Percentiles rank a stretch among this genome's conserved stretches.
These are phyloP conservation scores for Colletotrichum godetiae DNA, from an alignment of 2,329 filamentous ascomycete species.

Conservation along the genomic window DNA sequence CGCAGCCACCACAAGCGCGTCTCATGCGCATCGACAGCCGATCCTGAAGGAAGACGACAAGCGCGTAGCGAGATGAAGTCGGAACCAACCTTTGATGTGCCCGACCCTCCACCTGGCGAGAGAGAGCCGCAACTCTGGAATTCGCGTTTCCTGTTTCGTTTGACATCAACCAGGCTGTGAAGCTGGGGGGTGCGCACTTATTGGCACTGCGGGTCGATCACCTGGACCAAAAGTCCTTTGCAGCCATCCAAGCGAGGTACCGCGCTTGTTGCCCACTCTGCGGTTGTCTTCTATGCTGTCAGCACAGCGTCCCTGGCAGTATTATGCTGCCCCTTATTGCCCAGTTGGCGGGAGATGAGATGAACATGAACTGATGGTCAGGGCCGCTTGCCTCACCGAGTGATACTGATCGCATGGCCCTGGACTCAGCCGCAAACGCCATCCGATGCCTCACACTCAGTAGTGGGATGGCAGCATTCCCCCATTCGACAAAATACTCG, in stretches of 20 bases:
- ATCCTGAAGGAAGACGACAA: conserved; percentile 35
- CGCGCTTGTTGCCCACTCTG: conserved; percentile 1
- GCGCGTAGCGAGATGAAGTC: conserved; percentile 34
- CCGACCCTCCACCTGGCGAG: conserved; percentile 17
- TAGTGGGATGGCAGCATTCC: conserved; percentile 5
- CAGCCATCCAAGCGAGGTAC: background rate
- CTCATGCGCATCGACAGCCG: conserved; percentile 13
- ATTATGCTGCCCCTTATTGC: background rate
- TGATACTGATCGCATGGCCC: background rate
- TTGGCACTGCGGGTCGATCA: conserved; percentile 9
- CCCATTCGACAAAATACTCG: background rate
- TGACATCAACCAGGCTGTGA: conserved; percentile 2
- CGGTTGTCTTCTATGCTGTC: background rate
- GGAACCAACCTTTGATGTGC: conserved; percentile 20
- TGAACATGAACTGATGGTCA: conserved; percentile 6
- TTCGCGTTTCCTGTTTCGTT: conserved; percentile 12
- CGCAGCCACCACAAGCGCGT: conserved; percentile 36
- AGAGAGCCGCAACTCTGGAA: conserved; percentile 23
- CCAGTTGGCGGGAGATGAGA: background rate
- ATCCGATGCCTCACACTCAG: conserved; percentile 18
- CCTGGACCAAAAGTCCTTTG: conserved; percentile 1
- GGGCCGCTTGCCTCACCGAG: conserved; percentile 6
- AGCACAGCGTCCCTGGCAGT: conserved; percentile 6
- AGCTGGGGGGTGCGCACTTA: background rate
- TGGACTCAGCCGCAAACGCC: conserved; percentile 34